phyloP scores from a whole-genome alignment of 805 yeast species.

The Lipomyces sp. region DNA sequence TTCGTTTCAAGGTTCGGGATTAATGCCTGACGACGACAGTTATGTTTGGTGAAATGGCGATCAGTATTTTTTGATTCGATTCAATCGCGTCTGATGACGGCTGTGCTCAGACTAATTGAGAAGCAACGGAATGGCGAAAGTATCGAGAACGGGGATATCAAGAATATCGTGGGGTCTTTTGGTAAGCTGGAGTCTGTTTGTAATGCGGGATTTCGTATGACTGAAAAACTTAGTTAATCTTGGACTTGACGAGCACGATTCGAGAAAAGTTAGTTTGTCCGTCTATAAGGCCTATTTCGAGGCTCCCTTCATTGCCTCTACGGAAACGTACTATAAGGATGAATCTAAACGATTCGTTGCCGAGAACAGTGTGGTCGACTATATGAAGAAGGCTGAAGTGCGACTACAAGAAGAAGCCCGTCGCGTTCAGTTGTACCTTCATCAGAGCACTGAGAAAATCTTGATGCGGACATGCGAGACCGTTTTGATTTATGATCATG shows the following conservation, averaged over 20 bases:
- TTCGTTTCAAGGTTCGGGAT: neutral
- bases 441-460: conserved; percentile 80
- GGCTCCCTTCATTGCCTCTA: conserved; percentile 68
- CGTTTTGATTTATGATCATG: conserved; percentile 78
- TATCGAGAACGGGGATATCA: conserved; percentile 67
- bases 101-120: conserved; percentile 76
- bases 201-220: neutral
- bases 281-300: conserved; percentile 85
- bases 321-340: conserved; percentile 58
- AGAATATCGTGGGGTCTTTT: conserved; percentile 80
- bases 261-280: conserved; percentile 79
- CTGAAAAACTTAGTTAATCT: conserved; percentile 57
- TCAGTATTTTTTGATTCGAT: conserved; percentile 75
- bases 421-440: conserved; percentile 77
- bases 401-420: conserved; percentile 83
- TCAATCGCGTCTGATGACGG: conserved; percentile 62
- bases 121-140: conserved; percentile 78
- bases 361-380: conserved; percentile 84
- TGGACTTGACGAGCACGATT: conserved; percentile 89
- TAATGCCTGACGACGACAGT: conserved; percentile 12
- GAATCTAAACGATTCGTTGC: conserved; percentile 72
- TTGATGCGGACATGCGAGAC: conserved; percentile 76
- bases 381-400: conserved; percentile 82
- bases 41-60: conserved; percentile 88
- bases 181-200: conserved; percentile 23